Evolutionary conservation across 176 grass and related monocot species (phyloP), one percentile per base, ranked within the genome.

Genomic region (Oryza coarctata): DNA sequence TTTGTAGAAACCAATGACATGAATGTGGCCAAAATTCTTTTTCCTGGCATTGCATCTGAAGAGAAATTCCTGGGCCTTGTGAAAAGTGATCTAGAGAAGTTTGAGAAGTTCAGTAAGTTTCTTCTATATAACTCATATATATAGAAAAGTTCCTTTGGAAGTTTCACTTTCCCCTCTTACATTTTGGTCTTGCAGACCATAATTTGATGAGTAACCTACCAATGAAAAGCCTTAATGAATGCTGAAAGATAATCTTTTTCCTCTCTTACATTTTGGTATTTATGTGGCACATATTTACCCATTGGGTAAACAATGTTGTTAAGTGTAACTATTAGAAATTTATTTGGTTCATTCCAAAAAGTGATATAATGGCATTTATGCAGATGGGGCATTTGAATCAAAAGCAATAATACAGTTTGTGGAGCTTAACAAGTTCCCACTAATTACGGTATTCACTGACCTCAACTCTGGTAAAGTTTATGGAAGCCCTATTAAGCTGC

Each of bases 381-480:
- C 77, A 99, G 96, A 90, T 76, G 96, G 91, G 32, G 63, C 86
- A 2, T 99, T 93, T 87, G 89, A 95, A 85, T 88, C 91, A 80
- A 88, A 73, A 73, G 77, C 63, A 52, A 99, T 99, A 72, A 70
- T 95, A 34, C 71, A 88, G 65, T 99, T 99, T 87, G 87, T 95
- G 55, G 85, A 91, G 50, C 79, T 93, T 58, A 91, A 99, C 75
- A 99, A 95, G 43, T 99, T 95, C 63, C 82, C 91, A 32, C 77
- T 99, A 77, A 86, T 99, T 89, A 95, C 88, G 57, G 77, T 80
- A 71, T 95, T 99, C 64, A 99, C 89, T 15, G 90, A 99, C 9
- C 84, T 88, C 78, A 95, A 91, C 78, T 99, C 96, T 28, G 96
- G 82, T 30, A 91, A 82, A 93, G 86, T 99, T 55, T 99, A 99